phyloP scores from a whole-genome alignment of 2,329 filamentous ascomycete genomes.

The Microcyclosporella mali region DNA sequence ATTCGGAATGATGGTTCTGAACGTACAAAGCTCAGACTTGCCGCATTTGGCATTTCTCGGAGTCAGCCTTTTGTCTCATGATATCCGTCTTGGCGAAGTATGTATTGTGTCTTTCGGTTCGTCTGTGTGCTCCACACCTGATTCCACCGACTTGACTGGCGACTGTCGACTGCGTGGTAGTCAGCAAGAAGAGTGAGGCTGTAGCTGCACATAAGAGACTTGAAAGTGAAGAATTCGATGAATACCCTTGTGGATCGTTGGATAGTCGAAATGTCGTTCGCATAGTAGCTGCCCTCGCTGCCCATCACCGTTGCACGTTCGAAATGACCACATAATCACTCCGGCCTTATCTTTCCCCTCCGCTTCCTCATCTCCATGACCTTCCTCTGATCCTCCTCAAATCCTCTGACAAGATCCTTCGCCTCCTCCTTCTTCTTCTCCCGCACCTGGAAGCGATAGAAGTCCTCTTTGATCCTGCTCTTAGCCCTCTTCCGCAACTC shows the following conservation, averaged over 20 bases:
- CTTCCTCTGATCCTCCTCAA: constrained; percentile 46
- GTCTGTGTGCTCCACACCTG: too few relatives aligned
- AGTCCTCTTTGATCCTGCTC: constrained; percentile 60
- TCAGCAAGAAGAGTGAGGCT: too few relatives aligned
- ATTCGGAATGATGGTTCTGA: too few relatives aligned
- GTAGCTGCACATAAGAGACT: too few relatives aligned
- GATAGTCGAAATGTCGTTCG: not conserved
- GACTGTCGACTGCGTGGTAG: too few relatives aligned
- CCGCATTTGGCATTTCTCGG: too few relatives aligned
- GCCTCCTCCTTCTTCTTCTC: constrained; percentile 74
- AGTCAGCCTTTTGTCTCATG: too few relatives aligned
- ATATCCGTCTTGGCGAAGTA: too few relatives aligned
- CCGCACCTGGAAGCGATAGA: constrained; percentile 77
- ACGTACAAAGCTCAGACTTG: too few relatives aligned
- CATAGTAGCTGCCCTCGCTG: not conserved
- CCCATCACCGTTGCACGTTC: not conserved
- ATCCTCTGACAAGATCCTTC: constrained; percentile 60
- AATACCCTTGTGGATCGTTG: not conserved
- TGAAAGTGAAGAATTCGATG: not conserved
- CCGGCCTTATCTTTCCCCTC: constrained; percentile 21
- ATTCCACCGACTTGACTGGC: too few relatives aligned
- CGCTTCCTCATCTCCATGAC: constrained; percentile 23
- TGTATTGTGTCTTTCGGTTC: too few relatives aligned
- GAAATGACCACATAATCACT: constrained; percentile 9
- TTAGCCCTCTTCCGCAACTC: constrained; percentile 57